These are phyloP conservation scores for Nymphaea colorata DNA, from an alignment of 164 flowering plant genomes.

Conservation along the genomic window DNA sequence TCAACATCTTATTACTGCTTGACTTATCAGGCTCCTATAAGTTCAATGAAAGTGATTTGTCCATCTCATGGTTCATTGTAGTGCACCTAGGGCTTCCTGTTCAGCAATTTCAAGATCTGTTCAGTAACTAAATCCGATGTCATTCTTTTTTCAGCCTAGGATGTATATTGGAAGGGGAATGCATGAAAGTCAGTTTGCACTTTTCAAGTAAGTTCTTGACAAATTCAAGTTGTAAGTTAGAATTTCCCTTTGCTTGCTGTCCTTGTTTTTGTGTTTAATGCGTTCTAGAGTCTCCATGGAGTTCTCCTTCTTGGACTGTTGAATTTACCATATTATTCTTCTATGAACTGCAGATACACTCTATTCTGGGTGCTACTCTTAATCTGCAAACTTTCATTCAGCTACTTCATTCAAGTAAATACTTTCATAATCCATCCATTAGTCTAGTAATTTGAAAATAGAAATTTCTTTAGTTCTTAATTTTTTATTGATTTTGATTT, in stretches of 20 bases:
- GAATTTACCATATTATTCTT: background rate
- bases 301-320: background rate
- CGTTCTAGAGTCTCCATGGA: background rate
- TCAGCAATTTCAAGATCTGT: too few species aligned
- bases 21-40: too few species aligned
- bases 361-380: constrained; percentile 81
- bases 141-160: constrained; percentile 51
- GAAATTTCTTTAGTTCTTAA: background rate
- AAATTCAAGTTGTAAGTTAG: background rate
- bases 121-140: background rate
- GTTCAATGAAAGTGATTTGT: too few species aligned
- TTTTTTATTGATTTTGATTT: background rate
- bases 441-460: background rate
- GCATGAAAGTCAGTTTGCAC: constrained; percentile 95
- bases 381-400: constrained; percentile 61
- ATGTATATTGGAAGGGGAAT: constrained; percentile 94
- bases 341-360: constrained; percentile 57
- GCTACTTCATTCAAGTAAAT: constrained; percentile 64
- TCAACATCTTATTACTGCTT: too few species aligned
- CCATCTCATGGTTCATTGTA: too few species aligned
- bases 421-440: background rate
- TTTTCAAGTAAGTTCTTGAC: constrained; percentile 60
- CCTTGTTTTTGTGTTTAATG: background rate
- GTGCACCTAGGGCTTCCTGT: too few species aligned
- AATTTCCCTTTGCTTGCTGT: background rate